Evolutionary conservation across 768 basidiomycete species (phyloP), one percentile per base, ranked within the genome.

Genomic region (Clavulina sp.): DNA sequence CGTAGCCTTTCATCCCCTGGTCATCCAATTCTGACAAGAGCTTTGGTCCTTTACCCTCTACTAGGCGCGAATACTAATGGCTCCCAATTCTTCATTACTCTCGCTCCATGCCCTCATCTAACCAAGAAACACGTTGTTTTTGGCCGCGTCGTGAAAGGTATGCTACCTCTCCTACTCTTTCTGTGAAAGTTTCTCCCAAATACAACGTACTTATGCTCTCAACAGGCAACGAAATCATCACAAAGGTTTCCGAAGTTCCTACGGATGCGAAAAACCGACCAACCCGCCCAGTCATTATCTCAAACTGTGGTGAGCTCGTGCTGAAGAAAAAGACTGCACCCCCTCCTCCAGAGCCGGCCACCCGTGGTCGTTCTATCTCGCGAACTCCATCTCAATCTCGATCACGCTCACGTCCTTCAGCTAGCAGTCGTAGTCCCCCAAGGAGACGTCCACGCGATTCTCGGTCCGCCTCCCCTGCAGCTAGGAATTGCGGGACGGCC

Each of bases 21-120:
- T 34, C 13, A 2, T 30, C 18, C 21, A 2, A 7, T 31, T 2
- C 2, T 1, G 36, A 21, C n/a, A 19, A 1, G 2, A 40, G 19
- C 21, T 51, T 9, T 16, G 6, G 26, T 0, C 43, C n/a, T 44
- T 30, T 0, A 19, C n/a, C n/a, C n/a, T n/a, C n/a, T n/a, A n/a
- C n/a, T n/a, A 50, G 66, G 67, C 30, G 78, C 81, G 0, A 69
- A 83, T 64, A 91, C 88, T 32, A 92, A 91, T 57, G 78, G 80
- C 33, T 84, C 81, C 1, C 88, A 92, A 57, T 92, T 82, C 61
- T 91, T 92, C 61, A 70, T 91, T 55, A 87, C 88, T 21, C 71
- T 92, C 7, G 70, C 74, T n/a, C 72, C 75, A 16, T 78, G 82
- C 54, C 75, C 79, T 3, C 84, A 87, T 61, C 63, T 87, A 41